Conservation (phyloP, 2,329 filamentous ascomycete species). For the Myriosclerotinia curreyana region DNA sequence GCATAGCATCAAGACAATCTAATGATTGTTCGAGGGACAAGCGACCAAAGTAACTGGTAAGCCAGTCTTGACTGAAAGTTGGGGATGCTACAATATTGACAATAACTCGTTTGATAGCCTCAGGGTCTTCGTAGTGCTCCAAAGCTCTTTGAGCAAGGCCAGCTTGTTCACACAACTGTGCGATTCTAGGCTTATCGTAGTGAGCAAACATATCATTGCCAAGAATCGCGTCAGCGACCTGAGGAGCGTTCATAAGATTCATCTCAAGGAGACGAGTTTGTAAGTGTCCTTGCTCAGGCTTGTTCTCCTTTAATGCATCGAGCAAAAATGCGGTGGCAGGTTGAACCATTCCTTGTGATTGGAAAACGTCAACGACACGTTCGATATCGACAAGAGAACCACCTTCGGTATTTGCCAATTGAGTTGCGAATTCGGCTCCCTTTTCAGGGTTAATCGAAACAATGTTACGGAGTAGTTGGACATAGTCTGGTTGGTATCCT, state of each 20-base stretch:
- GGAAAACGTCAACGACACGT: slow-evolving; percentile 95
- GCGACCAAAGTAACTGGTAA: slow-evolving; percentile 88
- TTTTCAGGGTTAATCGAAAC: slow-evolving; percentile 89
- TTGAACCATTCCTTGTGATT: slow-evolving; percentile 96
- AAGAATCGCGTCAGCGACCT: slow-evolving; percentile 95
- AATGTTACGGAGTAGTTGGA: slow-evolving; percentile 76
- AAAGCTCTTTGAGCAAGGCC: slow-evolving; percentile 82
- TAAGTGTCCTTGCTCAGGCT: slow-evolving; percentile 85
- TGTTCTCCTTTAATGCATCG: slow-evolving; percentile 92
- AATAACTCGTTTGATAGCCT: slow-evolving; percentile 84
- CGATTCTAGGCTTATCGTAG: slow-evolving; percentile 88
- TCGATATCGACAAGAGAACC: slow-evolving; percentile 88
- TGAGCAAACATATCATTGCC: slow-evolving; percentile 98
- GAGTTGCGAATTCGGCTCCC: slow-evolving; percentile 89
- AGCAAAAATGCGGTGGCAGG: slow-evolving; percentile 97
- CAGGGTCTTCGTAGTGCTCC: slow-evolving; percentile 91
- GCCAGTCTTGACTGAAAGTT: slow-evolving; percentile 86
- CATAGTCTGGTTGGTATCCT: slow-evolving; percentile 94
- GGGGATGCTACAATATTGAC: slow-evolving; percentile 78
- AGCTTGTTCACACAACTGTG: slow-evolving; percentile 87
- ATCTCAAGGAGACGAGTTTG: slow-evolving; percentile 96
- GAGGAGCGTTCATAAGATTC: slow-evolving; percentile 94
- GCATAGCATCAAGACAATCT: slow-evolving; percentile 93
- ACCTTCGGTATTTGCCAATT: slow-evolving; percentile 83
- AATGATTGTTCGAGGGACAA: slow-evolving; percentile 93